Base-by-base conservation (phyloP, 73 alveolate species). In the Urostyla sp. region DNA sequence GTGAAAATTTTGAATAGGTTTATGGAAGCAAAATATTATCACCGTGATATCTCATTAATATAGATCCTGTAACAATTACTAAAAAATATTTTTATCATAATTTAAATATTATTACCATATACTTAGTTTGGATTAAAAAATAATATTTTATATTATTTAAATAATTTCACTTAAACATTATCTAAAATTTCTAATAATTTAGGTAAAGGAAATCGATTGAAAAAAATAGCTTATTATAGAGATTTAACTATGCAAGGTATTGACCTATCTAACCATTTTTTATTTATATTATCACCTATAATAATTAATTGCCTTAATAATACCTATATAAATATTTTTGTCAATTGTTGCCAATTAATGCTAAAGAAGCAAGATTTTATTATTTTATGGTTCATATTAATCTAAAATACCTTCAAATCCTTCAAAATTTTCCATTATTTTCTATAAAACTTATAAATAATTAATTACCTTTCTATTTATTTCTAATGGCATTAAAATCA, bases 401-500 rank as follows among this genome's bases (percentile, higher is more conserved):
- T 75, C 67, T 43, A 73, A 21, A 11, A 84, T 74, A 0, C 84
- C 92, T 75, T 61, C 32, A 30, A 84, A 78, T 24, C 92, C 88
- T 23, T 84, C 88, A 0, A 84, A 59, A 37, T 40, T 48, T 20
- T 84, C 72, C 67, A 54, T 35, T 24, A 84, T 74, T 53, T 73
- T 73, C 74, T 63, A 63, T 63, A 63, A 59, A 37, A 43, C 4
- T 5, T 55, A 7, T 8, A 4, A 43, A 34, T 3, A 40, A 2
- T 5, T 4, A 34, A 63, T 54, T 45, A 50, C 78, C 32, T 84
- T 84, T 58, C 92, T 38, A 51, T 84, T 84, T 13, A 24, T 32
- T 59, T 84, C 84, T 0, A 84, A 49, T 8, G 92, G 92, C 60
- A 84, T 82, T 1, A 84, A 32, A 11, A 84, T 52, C 73, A 84